Conservation (phyloP, 331 rosid species). For the Spiraea crenata region DNA sequence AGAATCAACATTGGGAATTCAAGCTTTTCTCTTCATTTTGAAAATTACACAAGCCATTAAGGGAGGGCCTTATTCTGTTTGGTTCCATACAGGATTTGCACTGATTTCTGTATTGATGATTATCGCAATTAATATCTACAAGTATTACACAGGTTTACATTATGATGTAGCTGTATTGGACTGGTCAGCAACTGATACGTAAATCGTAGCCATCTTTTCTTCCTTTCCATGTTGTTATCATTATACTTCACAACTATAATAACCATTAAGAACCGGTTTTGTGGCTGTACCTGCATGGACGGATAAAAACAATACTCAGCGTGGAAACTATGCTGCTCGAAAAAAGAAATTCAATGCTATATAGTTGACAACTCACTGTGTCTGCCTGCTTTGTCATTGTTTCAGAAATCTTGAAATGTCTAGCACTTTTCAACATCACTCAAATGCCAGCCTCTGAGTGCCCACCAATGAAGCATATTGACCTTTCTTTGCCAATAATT, state of each 20-base stretch:
- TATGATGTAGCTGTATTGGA: not conserved
- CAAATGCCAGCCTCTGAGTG: constrained; percentile 96
- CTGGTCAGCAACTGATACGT: not conserved
- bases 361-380: constrained; percentile 7
- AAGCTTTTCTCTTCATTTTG: not conserved
- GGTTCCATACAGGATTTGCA: too few relatives aligned
- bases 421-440: constrained; percentile 36
- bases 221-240: not conserved
- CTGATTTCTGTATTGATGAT: not conserved
- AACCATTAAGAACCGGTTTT: constrained; percentile 1
- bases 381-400: constrained; percentile 6
- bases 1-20: not conserved
- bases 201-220: not conserved
- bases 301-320: not conserved
- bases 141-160: not conserved
- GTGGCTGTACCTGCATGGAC: not conserved
- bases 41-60: not conserved
- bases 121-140: not conserved
- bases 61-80: too few relatives aligned
- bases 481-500: constrained; percentile 75
- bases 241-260: not conserved
- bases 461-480: constrained; percentile 80
- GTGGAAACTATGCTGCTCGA: not conserved
- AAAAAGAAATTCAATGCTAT: not conserved
- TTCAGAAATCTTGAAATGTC: constrained; percentile 8